Evolutionary conservation across 768 basidiomycete genomes (phyloP), one percentile per base, ranked within the genome.

Genomic region (Glaciozyma antarctica): DNA sequence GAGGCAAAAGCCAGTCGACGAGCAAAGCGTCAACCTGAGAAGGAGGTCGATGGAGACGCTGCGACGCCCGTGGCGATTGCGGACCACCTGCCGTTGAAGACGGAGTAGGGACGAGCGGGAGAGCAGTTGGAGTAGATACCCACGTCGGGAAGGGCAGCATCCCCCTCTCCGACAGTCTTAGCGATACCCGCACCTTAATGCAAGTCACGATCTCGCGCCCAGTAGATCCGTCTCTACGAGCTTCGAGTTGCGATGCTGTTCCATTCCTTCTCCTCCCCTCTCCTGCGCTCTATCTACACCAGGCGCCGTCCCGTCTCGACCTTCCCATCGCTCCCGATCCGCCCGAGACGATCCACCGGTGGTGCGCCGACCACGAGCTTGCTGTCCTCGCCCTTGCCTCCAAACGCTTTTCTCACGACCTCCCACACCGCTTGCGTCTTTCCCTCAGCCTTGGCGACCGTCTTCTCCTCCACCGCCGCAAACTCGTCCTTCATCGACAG

Each of bases 281-380:
- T 26, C 32, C 32, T 9, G 32, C 4, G 30, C 26, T 48, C 19
- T 16, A 48, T 48, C 19, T 48, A 48, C 47, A 48, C 47, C 19
- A 48, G 22, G 12, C 21, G 47, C 12, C n/a, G 47, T 12, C 19
- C 47, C 47, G 38, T 41, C 7, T 41, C 38, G 7, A 41, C 38
- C 38, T 6, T 41, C 12, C 10, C 38, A 10, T 41, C 38, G 38
- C 49, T 24, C 13, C 49, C 49, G 13, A 26, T 24, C 22, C 21
- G 22, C 6, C 85, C 86, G 19, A 84, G 73, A 57, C 80, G 79
- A 68, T 88, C 86, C 60, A 88, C 79, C 0, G 84, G 78, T 8
- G 87, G 87, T 32, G 88, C 87, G 41, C 85, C 85, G 84, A 83
- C 86, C 5, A 88, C 81, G 8, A 87, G 70, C 47, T 75, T 77